A percentile compares a stretch with the other conserved stretches of the same genome.
phyloP scores from a whole-genome alignment of 2,329 filamentous ascomycete genomes.

The Stemphylium beticola region DNA sequence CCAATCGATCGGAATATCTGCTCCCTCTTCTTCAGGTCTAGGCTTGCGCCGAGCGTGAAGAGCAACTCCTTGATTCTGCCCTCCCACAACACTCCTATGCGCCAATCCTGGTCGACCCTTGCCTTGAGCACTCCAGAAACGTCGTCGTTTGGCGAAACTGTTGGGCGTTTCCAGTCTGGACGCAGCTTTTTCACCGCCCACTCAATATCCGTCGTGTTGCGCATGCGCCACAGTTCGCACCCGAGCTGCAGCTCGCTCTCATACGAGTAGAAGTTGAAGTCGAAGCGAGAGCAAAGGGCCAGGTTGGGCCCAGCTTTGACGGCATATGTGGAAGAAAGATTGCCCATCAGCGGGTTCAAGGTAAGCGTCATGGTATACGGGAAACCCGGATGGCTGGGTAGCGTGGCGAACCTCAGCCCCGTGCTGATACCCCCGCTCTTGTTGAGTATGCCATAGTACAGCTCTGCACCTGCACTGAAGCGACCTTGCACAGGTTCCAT shows the following conservation, averaged over 20 bases:
- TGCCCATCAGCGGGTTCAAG: slow-evolving; percentile 92
- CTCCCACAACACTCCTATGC: slow-evolving; percentile 89
- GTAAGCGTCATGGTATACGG: slow-evolving; percentile 94
- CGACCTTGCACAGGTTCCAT: slow-evolving; percentile 72
- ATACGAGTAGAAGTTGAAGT: slow-evolving; percentile 98
- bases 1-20: slow-evolving; percentile 79
- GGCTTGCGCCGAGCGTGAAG: slow-evolving; percentile 85
- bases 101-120: slow-evolving; percentile 84
- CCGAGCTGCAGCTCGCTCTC: slow-evolving; percentile 93
- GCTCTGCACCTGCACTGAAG: slow-evolving; percentile 88
- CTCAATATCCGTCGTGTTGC: slow-evolving; percentile 49
- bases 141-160: slow-evolving; percentile 60
- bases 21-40: slow-evolving; percentile 78
- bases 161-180: slow-evolving; percentile 49
- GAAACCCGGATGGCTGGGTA: slow-evolving; percentile 80
- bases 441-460: slow-evolving; percentile 95
- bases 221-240: slow-evolving; percentile 86
- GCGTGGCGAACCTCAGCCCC: slow-evolving; percentile 85
- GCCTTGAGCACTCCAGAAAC: slow-evolving; percentile 90
- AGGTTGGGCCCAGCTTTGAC: slow-evolving; percentile 84
- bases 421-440: slow-evolving; percentile 92
- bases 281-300: slow-evolving; percentile 86
- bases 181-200: slow-evolving; percentile 54
- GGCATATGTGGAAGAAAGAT: slow-evolving; percentile 87
- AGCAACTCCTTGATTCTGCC: slow-evolving; percentile 89